Conservation (phyloP, 352 stramenopile genomes). For the Peronospora destructor region DNA sequence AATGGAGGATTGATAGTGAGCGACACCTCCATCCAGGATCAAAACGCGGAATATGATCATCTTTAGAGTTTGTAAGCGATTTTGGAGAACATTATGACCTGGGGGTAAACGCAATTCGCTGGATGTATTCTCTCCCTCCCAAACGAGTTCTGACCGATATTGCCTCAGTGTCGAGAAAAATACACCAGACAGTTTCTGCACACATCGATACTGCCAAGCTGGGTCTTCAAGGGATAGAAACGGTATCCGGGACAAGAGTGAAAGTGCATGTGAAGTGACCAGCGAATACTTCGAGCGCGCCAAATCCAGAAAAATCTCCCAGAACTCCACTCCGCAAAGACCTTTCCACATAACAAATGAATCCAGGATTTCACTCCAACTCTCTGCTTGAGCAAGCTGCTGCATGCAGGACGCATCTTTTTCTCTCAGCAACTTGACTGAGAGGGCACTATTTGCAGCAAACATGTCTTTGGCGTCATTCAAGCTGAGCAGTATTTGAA, state of each 20-base stretch:
- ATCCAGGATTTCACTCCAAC: slow-evolving; percentile 32
- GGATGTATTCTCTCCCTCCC: slow-evolving; percentile 10
- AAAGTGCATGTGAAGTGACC: slow-evolving; percentile 42
- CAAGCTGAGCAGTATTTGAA: slow-evolving; percentile 33
- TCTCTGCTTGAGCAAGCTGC: slow-evolving; percentile 23
- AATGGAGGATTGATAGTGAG: slow-evolving; percentile 62
- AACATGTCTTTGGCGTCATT: slow-evolving; percentile 22
- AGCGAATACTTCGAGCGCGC: slow-evolving; percentile 28
- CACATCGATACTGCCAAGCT: slow-evolving; percentile 62
- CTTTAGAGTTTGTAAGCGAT: slow-evolving; percentile 40
- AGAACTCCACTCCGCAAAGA: slow-evolving; percentile 42
- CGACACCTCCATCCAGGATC: slow-evolving; percentile 47
- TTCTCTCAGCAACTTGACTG: slow-evolving; percentile 17
- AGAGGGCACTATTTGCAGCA: slow-evolving; percentile 5
- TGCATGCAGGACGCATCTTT: slow-evolving; percentile 22
- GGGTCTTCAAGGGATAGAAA: slow-evolving; percentile 70
- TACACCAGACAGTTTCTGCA: slow-evolving; percentile 45
- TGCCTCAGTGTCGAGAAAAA: slow-evolving; percentile 57
- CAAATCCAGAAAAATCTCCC: slow-evolving; percentile 62
- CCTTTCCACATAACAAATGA: slow-evolving; percentile 47
- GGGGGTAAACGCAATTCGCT: slow-evolving; percentile 4
- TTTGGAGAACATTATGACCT: slow-evolving; percentile 10
- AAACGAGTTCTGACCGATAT: slow-evolving; percentile 40
- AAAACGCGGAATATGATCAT: slow-evolving; percentile 47
- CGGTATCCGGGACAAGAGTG: slow-evolving; percentile 42